A percentile compares a stretch with the other conserved stretches of the same genome.
These are phyloP conservation scores for Teratosphaeria epicoccoides DNA, from an alignment of 2,329 filamentous ascomycete genomes.

Conservation along the genomic window DNA sequence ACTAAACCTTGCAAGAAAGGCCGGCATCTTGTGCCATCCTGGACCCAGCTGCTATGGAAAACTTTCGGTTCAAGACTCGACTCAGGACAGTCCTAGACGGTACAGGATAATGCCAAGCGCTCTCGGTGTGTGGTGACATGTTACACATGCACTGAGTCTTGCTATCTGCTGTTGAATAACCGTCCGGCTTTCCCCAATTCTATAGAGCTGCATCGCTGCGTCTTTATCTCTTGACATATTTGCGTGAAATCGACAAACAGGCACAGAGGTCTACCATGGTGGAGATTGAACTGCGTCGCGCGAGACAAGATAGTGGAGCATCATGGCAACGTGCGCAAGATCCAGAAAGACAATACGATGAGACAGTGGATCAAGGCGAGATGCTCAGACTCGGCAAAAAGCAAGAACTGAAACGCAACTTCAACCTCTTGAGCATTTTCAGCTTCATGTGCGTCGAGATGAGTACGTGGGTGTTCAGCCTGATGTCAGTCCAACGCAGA, in stretches of 20 bases:
- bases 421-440: conserved; percentile 17
- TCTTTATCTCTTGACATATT: not conserved
- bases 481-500: conserved; percentile 1
- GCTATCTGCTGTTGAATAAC: not conserved
- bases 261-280: not conserved
- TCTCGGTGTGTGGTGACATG: too few species aligned
- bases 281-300: not conserved
- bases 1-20: not conserved
- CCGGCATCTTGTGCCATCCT: not conserved
- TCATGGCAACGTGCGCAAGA: not conserved
- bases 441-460: conserved; percentile 17
- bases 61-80: too few species aligned
- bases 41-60: too few species aligned
- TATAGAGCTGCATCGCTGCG: not conserved
- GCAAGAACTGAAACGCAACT: conserved; percentile 17
- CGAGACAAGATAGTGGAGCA: too few species aligned
- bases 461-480: conserved; percentile 17
- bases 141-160: too few species aligned
- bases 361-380: conserved; percentile 3
- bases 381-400: conserved; percentile 7
- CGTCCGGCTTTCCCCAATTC: not conserved
- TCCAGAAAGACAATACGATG: conserved; percentile 4
- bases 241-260: not conserved
- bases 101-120: too few species aligned
- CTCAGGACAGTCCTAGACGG: too few species aligned